Base-by-base conservation (phyloP, 2,329 filamentous ascomycete species). In the Monascus ruber region DNA sequence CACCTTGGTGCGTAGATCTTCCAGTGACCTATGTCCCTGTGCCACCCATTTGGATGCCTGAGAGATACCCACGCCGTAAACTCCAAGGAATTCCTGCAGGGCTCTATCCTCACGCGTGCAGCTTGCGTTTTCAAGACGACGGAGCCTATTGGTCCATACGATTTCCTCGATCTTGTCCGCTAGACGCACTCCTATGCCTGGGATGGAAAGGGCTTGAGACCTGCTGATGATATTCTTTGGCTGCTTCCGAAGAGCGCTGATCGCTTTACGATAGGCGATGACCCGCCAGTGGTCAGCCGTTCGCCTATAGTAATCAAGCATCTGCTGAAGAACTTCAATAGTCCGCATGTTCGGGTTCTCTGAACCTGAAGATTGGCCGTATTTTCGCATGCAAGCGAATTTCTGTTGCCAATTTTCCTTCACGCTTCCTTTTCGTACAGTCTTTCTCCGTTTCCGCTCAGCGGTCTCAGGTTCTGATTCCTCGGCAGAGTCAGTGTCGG, bases 131-230 rank as follows among this genome's bases (percentile, higher is more conserved):
- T 94, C 82, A 0, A 95, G 71, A 31, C 81, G 74, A 33, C 74
- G 74, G 1, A 95, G 72, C 25, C 71, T 70, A 51, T 85, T 74
- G 0, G 85, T 94, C 31, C 71, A 70, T 2, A 78, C 84, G 33
- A 95, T 94, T 55, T 95, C 89, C 51, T 91, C 85, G 46, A 96
- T 91, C 59, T 94, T 94, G 25, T 74, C 69, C 0, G 87, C 87
- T 1, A 95, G 66, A 1, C 84, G 74, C 7, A 69, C 52, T 5
- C 88, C 88, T 29, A 95, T 78, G 42, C 72, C 74, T 1, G 78
- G 77, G 1, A 95, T 69, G 2, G 63, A 59, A 7, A 72, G 64
- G 0, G 88, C 89, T 57, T 93, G 73, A 36, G 78, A 71, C 42
- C 74, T 78, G 0, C 81, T 88, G 4, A 61, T 67, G 42, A 95